Conservation (phyloP, 2,329 filamentous ascomycete species). For the Aspergillus brasiliensis region DNA sequence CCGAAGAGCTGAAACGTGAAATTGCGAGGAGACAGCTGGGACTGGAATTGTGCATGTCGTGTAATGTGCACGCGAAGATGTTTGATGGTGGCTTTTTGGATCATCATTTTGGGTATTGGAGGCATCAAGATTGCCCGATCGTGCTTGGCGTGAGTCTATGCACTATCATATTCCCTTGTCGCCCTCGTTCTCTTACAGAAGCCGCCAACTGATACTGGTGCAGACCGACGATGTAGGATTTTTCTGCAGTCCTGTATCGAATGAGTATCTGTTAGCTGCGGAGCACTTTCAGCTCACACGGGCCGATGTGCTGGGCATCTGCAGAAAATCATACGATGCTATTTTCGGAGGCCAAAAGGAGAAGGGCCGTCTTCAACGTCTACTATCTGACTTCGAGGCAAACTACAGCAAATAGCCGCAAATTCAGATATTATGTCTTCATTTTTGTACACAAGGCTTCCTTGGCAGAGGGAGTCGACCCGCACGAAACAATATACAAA, state of each 20-base stretch:
- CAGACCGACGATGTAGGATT: constrained; percentile 84
- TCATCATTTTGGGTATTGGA: constrained; percentile 80
- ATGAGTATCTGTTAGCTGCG: constrained; percentile 74
- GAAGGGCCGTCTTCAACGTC: constrained; percentile 39
- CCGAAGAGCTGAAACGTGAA: constrained; percentile 59
- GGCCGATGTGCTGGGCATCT: constrained; percentile 56
- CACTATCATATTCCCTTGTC: not conserved
- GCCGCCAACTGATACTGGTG: constrained; percentile 18
- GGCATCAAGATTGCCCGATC: constrained; percentile 60
- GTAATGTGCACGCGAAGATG: constrained; percentile 77
- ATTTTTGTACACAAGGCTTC: not conserved
- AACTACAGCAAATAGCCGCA: constrained; percentile 9
- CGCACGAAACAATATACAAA: not conserved
- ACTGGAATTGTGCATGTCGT: constrained; percentile 76
- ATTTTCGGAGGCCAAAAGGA: constrained; percentile 69
- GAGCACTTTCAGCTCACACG: constrained; percentile 65
- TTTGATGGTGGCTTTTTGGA: constrained; percentile 64
- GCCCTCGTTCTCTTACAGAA: not conserved
- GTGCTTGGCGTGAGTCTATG: constrained; percentile 65
- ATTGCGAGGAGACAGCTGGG: constrained; percentile 61
- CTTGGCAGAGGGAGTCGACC: not conserved
- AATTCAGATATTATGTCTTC: not conserved
- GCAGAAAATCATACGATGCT: constrained; percentile 61
- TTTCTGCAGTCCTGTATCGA: constrained; percentile 73
- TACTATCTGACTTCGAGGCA: constrained; percentile 27